Base-by-base conservation (phyloP, 306 rosid species). In the Sphenostylis stenocarpa region DNA sequence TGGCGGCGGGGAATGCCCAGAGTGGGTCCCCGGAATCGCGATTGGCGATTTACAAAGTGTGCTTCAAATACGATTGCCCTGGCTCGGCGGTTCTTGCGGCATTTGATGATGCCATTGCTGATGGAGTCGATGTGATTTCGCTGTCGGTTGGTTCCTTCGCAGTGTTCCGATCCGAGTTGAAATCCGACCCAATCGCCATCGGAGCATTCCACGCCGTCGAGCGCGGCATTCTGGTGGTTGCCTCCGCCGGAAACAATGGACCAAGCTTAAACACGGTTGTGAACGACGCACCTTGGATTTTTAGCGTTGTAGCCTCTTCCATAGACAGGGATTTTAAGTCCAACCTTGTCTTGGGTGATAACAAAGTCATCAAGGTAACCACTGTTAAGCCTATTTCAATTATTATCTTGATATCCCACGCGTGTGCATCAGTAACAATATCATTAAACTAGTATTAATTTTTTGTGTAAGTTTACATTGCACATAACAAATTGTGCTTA, bases 171-270 rank as follows among this genome's bases (percentile, higher is more conserved):
- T 3, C 39, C 20, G 66, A 58, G 3, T 26, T 57, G 64, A 57
- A 0, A 2, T 0, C 3, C 0, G 97, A 94, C 43, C 85, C 90
- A 0, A 81, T 91, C 24, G 87, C 94, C 3, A 84, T 94, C 17
- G 96, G 98, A 61, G 84, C 94, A 0, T 94, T 94, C 75, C 98
- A 94, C 21, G 98, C 98, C 4, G 88, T 80, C 49, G 94, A 85
- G 82, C 82, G 71, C 0, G 96, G 97, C 38, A 94, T 94, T 47
- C 9, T 69, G 1, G 96, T 91, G 11, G 91, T 85, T 43, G 90
- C 94, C 85, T 77, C 97, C 1, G 98, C 90, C 2, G 96, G 98
- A 9, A 91, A 94, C 43, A 79, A 58, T 11, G 98, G 97, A 7
- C 94, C 97, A 0, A 0, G 0, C 1, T 3, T 49, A 0, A 58